These are phyloP conservation scores for Thuja plicata DNA, from an alignment of 83 land plant genomes.

Conservation along the genomic window DNA sequence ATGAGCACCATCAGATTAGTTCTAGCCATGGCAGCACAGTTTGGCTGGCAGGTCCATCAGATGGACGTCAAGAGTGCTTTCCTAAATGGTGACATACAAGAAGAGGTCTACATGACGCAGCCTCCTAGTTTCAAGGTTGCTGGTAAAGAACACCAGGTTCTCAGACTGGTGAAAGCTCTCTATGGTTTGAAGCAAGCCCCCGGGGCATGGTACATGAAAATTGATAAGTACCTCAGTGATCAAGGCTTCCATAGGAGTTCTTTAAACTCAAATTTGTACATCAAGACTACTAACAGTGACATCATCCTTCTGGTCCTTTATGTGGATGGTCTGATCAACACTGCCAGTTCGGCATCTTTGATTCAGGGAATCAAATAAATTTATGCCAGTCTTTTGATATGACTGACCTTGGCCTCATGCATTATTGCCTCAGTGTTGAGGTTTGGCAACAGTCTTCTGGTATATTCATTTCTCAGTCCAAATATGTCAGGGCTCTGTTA, in stretches of 20 bases:
- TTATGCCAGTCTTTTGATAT: too few species aligned
- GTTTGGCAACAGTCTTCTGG: neutral
- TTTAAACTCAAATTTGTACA: conserved; percentile 13
- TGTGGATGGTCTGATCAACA: conserved; percentile 22
- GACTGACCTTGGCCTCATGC: too few species aligned
- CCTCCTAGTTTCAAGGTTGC: conserved; percentile 13
- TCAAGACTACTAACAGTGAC: neutral
- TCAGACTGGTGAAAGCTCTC: conserved; percentile 5
- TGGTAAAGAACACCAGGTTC: neutral
- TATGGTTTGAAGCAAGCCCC: conserved; percentile 16
- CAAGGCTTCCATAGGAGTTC: neutral
- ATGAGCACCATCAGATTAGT: conserved; percentile 1
- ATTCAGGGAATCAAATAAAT: too few species aligned
- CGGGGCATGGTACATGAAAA: conserved; percentile 14
- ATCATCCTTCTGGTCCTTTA: conserved; percentile 6
- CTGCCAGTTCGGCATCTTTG: neutral
- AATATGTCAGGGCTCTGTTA: conserved; percentile 9
- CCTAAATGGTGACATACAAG: conserved; percentile 13
- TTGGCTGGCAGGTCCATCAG: conserved; percentile 7
- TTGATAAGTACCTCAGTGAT: conserved; percentile 12
- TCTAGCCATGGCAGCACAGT: neutral
- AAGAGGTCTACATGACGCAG: conserved; percentile 19
- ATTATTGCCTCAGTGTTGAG: too few species aligned
- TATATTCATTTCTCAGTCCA: conserved; percentile 13
- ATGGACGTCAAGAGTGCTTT: conserved; percentile 18